phyloP scores from a whole-genome alignment of 1,139 yeast genomes.

The Entelexis sorbosivorans region DNA sequence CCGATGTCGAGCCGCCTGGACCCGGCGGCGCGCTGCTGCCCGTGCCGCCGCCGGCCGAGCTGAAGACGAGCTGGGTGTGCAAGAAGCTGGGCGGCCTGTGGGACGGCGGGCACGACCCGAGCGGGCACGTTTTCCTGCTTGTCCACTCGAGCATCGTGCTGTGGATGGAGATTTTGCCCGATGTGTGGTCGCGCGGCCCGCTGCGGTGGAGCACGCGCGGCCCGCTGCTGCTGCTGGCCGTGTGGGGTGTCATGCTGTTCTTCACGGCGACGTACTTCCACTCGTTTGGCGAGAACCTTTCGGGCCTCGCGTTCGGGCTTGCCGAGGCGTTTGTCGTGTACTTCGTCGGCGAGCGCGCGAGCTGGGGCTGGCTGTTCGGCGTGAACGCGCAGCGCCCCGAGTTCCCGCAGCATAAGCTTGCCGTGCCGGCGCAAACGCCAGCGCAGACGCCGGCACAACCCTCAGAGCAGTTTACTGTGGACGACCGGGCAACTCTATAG shows the following conservation, averaged over 20 bases:
- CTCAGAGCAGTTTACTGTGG: background rate
- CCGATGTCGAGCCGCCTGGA: conserved; percentile 8
- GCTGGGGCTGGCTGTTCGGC: conserved; percentile 16
- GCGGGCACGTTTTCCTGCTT: conserved; percentile 81
- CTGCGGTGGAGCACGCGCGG: conserved; percentile 27
- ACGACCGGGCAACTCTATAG: background rate
- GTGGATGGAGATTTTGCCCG: conserved; percentile 50
- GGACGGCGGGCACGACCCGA: conserved; percentile 93
- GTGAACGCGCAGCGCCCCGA: conserved; percentile 5
- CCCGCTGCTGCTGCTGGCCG: conserved; percentile 37
- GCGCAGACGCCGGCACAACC: background rate
- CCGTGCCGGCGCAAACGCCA: background rate
- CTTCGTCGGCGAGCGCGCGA: conserved; percentile 7
- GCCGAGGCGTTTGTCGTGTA: conserved; percentile 10
- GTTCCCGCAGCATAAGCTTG: background rate
- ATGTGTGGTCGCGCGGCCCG: conserved; percentile 6
- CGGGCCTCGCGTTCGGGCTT: conserved; percentile 47
- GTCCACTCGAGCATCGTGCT: conserved; percentile 62
- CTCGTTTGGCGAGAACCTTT: conserved; percentile 58
- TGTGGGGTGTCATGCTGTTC: conserved; percentile 84
- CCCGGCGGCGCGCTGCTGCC: background rate
- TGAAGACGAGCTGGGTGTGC: conserved; percentile 13
- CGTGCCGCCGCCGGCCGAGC: conserved; percentile 9
- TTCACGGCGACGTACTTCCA: conserved; percentile 76
- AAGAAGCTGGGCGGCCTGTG: conserved; percentile 42